These are phyloP conservation scores for Albatrellus ellisii DNA, from an alignment of 768 basidiomycete species.

Conservation along the genomic window DNA sequence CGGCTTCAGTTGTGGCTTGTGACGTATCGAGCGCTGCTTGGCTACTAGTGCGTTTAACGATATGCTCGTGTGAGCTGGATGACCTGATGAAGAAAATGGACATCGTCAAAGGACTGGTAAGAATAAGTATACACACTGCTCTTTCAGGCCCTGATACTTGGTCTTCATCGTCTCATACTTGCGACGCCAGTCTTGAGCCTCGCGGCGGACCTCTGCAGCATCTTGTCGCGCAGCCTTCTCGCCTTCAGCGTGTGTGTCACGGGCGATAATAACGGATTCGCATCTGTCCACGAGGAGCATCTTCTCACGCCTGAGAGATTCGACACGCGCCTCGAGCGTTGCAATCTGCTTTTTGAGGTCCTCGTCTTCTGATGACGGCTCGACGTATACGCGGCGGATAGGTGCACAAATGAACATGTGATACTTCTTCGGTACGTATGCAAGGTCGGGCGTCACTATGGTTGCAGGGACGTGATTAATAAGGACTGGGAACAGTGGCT, in stretches of 20 bases:
- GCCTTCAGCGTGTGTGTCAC: not conserved
- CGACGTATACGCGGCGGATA: slow-evolving; percentile 8
- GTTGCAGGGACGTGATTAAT: not conserved
- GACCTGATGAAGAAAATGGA: not conserved
- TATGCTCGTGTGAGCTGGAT: not conserved
- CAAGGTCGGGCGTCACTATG: slow-evolving; percentile 4
- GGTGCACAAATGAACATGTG: slow-evolving; percentile 5
- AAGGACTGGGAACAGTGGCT: not conserved
- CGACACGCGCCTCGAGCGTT: not conserved
- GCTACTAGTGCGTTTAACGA: slow-evolving; percentile 2
- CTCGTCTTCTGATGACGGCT: not conserved
- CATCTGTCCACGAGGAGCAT: slow-evolving; percentile 4
- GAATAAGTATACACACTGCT: not conserved
- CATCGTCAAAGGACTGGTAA: not conserved
- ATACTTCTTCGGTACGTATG: slow-evolving; percentile 6
- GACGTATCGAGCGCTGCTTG: slow-evolving; percentile 7
- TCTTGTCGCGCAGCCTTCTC: slow-evolving; percentile 6
- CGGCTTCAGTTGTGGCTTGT: not conserved
- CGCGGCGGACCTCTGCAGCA: not conserved
- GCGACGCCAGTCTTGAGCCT: not conserved
- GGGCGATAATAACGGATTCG: slow-evolving; percentile 1
- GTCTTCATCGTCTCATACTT: slow-evolving; percentile 1
- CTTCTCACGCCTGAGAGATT: slow-evolving; percentile 7
- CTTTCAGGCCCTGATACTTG: not conserved
- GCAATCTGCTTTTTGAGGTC: slow-evolving; percentile 2